Evolutionary conservation across 2,329 filamentous ascomycete species (phyloP), one percentile per base, ranked within the genome.

Genomic region (Aspergillus sp.): DNA sequence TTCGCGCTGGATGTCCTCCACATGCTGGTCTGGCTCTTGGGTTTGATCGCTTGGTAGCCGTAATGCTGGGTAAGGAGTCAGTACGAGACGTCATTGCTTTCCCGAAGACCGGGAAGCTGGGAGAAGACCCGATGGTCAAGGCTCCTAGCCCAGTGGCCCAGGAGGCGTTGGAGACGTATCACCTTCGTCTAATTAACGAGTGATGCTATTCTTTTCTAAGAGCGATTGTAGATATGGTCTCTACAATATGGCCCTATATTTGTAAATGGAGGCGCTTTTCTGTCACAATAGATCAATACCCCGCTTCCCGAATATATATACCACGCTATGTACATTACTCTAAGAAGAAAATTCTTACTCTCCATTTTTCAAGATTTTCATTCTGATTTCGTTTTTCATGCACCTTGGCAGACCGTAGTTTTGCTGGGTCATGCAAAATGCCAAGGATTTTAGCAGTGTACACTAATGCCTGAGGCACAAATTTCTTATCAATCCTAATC

Each of bases 61-160:
- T 96, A 1, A 84, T 99, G 80, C 84, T 89, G 20, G 89, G 88
- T 1, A 88, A 84, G 33, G 82, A 89, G 11, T 92, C 89, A 1
- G 89, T 99, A 3, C 82, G 90, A 59, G 93, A 99, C 77, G 93
- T 99, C 2, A 97, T 99, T 74, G 93, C 93, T 0, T 99, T 99
- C 70, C 96, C 95, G 0, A 99, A 99, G 80, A 93, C 86, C 61
- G 92, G 91, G 60, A 92, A 87, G 71, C 93, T 93, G 0, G 90
- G 95, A 0, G 90, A 96, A 70, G 95, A 99, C 76, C 75, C 86
- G 56, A 84, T 96, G 74, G 91, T 96, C 3, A 86, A 85, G 66
- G 90, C 90, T 61, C 95, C 95, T 0, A 87, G 87, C 51, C 73
- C 73, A 61, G 80, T 96, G 62, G 89, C 83, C 0, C 76, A 84